Evolutionary conservation across 2,329 filamentous ascomycete genomes (phyloP), one percentile per base, ranked within the genome.

Genomic region (Fusarium scirpi): DNA sequence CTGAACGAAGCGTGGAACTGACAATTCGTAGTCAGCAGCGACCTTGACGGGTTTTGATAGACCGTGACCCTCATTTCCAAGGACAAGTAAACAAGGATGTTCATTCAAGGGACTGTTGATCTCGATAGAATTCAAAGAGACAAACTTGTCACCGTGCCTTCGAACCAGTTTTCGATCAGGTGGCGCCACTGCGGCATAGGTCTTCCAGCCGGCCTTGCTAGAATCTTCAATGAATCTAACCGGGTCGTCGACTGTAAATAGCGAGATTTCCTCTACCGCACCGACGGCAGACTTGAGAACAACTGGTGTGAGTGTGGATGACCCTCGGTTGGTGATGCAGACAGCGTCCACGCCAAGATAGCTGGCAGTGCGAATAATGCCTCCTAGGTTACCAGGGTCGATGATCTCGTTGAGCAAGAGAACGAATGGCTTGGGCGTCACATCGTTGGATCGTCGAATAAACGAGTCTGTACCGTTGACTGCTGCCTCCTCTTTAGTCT

Each of bases 291-390:
- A 92, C 80, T 98, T 98, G 65, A 97, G 86, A 0, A 93, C 90
- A 11, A 94, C 88, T 0, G 94, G 87, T 10, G 91, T 92, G 65
- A 98, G 83, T 0, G 90, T 87, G 0, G 94, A 92, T 18, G 91
- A 93, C 74, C 89, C 91, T 63, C 89, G 88, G 30, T 87, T 90
- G 5, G 93, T 92, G 58, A 97, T 89, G 4, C 90, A 89, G 22
- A 99, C 88, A 7, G 93, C 94, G 58, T 94, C 92, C 8, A 93
- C 91, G 24, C 95, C 95, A n/a, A 98, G 87, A 79, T 96, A 98
- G 76, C 93, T 92, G 4, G 94, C 94, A 8, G 93, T 93, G 38
- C 96, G 92, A 45, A 98, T 85, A 64, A 98, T 95, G 24, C 91
- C 94, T 44, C 96, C 96, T 1, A 98, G 83, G 77, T 99, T 99